Percentiles rank a stretch among this genome's conserved stretches.
Evolutionary conservation across 805 yeast species (phyloP).

Genomic region (Cephaloascus fragrans): DNA sequence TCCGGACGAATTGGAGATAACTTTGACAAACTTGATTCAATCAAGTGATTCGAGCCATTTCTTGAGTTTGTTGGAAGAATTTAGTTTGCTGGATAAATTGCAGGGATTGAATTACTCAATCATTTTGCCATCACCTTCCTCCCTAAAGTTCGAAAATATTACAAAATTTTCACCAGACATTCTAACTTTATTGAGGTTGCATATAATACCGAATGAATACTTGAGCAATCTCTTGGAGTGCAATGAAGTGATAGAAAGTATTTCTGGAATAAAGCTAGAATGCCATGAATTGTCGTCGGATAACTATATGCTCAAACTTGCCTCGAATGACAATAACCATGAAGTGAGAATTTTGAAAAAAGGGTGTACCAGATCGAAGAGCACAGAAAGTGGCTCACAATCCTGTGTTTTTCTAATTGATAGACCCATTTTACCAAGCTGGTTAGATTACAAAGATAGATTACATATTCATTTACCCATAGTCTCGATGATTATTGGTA

Average conservation of each 20-base stretch:
- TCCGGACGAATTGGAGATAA: slow-evolving; percentile 46
- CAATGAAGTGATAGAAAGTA: slow-evolving; percentile 29
- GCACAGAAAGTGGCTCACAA: slow-evolving; percentile 13
- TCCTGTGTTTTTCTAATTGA: slow-evolving; percentile 59
- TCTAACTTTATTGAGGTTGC: slow-evolving; percentile 51
- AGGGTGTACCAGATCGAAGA: slow-evolving; percentile 43
- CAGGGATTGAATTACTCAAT: slow-evolving; percentile 41
- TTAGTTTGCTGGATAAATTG: slow-evolving; percentile 33
- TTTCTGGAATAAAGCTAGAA: slow-evolving; percentile 31
- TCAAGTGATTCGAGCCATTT: slow-evolving; percentile 42
- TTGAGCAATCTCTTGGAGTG: slow-evolving; percentile 38
- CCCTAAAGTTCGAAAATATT: slow-evolving; percentile 43
- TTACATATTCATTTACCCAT: slow-evolving; percentile 56
- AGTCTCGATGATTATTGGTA: slow-evolving; percentile 59
- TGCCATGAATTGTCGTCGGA: slow-evolving; percentile 30
- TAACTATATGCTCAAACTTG: slow-evolving; percentile 25
- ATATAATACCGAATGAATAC: slow-evolving; percentile 55
- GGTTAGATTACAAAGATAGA: slow-evolving; percentile 44
- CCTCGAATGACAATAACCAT: slow-evolving; percentile 38
- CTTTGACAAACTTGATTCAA: slow-evolving; percentile 43
- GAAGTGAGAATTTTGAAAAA: slow-evolving; percentile 49
- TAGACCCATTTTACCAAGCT: slow-evolving; percentile 51
- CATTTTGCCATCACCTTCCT: slow-evolving; percentile 59
- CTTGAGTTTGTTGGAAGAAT: slow-evolving; percentile 32
- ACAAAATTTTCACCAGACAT: slow-evolving; percentile 32